Percentiles rank a stretch among this genome's conserved stretches.
These are phyloP conservation scores for Paxillus involutus DNA, from an alignment of 768 basidiomycete species.

Conservation along the genomic window DNA sequence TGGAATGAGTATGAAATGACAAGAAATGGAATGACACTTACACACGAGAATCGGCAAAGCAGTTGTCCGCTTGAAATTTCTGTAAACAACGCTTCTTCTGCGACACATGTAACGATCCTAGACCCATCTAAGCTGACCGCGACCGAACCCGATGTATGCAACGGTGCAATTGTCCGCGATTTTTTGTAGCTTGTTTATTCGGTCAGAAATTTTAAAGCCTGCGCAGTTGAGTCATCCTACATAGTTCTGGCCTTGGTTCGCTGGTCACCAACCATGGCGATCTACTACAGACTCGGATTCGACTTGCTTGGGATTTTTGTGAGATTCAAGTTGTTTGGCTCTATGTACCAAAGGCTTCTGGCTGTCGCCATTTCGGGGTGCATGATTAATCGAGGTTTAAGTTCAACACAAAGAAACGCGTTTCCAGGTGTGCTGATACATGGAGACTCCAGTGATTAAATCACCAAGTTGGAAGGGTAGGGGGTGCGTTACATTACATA, in stretches of 20 bases:
- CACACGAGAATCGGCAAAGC: conserved; percentile 82
- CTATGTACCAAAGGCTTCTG: neutral
- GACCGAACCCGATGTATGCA: conserved; percentile 89
- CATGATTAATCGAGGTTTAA: too few species aligned
- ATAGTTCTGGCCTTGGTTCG: conserved; percentile 49
- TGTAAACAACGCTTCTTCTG: conserved; percentile 82
- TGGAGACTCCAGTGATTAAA: neutral
- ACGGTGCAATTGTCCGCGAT: conserved; percentile 65
- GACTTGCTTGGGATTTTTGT: conserved; percentile 2
- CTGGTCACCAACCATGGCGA: conserved; percentile 23
- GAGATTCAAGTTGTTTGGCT: conserved; percentile 12
- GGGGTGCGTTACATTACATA: too few species aligned
- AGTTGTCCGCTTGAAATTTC: conserved; percentile 71
- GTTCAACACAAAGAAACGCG: too few species aligned
- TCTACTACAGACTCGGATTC: neutral
- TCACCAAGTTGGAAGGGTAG: too few species aligned
- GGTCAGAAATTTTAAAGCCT: conserved; percentile 8
- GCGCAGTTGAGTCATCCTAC: conserved; percentile 7
- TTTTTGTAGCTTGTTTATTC: conserved; percentile 65
- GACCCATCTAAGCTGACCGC: conserved; percentile 76
- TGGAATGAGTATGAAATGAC: neutral
- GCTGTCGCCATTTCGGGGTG: neutral
- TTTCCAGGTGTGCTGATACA: too few species aligned
- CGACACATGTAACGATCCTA: conserved; percentile 82
- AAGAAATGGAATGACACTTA: conserved; percentile 41